A percentile compares a stretch with the other conserved stretches of the same genome.
Evolutionary conservation across 495 filamentous ascomycete genomes (phyloP).

Genomic region (Articulospora tetracladia): DNA sequence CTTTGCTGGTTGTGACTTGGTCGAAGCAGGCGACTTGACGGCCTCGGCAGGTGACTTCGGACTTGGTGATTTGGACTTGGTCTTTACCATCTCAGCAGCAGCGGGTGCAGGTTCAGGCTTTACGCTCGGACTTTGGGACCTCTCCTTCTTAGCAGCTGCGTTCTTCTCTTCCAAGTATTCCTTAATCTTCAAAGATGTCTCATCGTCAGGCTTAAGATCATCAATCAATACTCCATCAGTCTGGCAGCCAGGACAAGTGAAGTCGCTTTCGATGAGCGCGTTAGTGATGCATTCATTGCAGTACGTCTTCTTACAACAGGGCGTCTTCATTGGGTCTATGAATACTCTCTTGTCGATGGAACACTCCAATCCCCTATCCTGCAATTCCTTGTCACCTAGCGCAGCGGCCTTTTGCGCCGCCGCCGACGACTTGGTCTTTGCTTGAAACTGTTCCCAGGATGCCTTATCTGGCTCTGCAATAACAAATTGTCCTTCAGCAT

Average conservation of each 20-base stretch:
- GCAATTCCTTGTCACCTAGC: conserved; percentile 73
- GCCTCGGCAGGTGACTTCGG: conserved; percentile 23
- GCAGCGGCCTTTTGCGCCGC: conserved; percentile 70
- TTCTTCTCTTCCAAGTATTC: conserved; percentile 70
- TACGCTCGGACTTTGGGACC: conserved; percentile 46
- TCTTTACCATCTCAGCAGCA: conserved; percentile 3
- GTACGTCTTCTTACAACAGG: conserved; percentile 95
- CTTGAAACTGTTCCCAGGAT: conserved; percentile 94
- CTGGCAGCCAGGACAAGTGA: conserved; percentile 88
- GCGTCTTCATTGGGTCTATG: conserved; percentile 95
- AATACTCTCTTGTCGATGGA: conserved; percentile 95
- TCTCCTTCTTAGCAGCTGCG: conserved; percentile 57
- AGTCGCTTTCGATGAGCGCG: conserved; percentile 95
- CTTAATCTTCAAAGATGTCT: conserved; percentile 71
- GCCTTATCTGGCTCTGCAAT: conserved; percentile 91
- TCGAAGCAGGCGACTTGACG: conserved; percentile 35
- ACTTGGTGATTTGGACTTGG: conserved; percentile 21
- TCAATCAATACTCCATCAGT: conserved; percentile 89
- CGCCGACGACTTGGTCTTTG: conserved; percentile 79
- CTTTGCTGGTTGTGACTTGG: conserved; percentile 33
- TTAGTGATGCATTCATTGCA: conserved; percentile 99
- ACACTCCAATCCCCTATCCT: conserved; percentile 86
- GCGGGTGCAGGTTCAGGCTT: conserved; percentile 18
- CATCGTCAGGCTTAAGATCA: conserved; percentile 79
- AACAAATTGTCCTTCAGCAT: conserved; percentile 95